A percentile compares a stretch with the other conserved stretches of the same genome.
Evolutionary conservation across 2,329 filamentous ascomycete species (phyloP).

Genomic region (Trichoderma sp.): DNA sequence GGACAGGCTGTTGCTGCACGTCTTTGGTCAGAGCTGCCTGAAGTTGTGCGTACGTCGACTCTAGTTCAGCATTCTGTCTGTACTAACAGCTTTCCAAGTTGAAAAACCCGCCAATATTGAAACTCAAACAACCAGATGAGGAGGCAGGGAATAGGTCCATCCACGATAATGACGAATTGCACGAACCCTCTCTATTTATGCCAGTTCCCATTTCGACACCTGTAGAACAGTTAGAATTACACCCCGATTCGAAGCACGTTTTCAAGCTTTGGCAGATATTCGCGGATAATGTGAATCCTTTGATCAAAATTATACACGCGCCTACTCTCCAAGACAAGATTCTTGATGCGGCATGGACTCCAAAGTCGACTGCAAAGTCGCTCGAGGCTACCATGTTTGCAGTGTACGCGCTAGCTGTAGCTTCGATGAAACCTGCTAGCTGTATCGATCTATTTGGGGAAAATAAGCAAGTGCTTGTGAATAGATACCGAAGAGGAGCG

Average conservation of each 20-base stretch:
- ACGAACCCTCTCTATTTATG: not conserved
- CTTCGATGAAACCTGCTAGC: conserved; percentile 61
- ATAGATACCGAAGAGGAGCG: conserved; percentile 55
- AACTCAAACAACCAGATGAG: not conserved
- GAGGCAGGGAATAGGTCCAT: not conserved
- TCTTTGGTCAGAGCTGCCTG: conserved; percentile 4
- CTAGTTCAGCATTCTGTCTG: not conserved
- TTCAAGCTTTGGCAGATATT: conserved; percentile 75
- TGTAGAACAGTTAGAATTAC: conserved; percentile 39
- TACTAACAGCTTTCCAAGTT: not conserved
- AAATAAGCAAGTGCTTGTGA: conserved; percentile 47
- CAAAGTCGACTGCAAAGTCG: conserved; percentile 58
- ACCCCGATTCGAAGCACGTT: conserved; percentile 66
- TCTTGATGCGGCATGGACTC: conserved; percentile 60
- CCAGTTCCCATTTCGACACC: not conserved
- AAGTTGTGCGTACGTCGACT: not conserved
- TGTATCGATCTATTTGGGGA: conserved; percentile 37
- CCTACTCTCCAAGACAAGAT: conserved; percentile 68
- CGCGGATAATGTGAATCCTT: conserved; percentile 71
- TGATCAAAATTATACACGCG: conserved; percentile 72
- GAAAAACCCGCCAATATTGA: not conserved
- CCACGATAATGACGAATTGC: not conserved
- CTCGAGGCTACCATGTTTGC: conserved; percentile 62
- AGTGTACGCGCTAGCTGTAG: conserved; percentile 64
- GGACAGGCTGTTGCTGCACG: not conserved